These are phyloP conservation scores for Ophiosphaerella korrae DNA, from an alignment of 2,329 filamentous ascomycete genomes.

Conservation along the genomic window DNA sequence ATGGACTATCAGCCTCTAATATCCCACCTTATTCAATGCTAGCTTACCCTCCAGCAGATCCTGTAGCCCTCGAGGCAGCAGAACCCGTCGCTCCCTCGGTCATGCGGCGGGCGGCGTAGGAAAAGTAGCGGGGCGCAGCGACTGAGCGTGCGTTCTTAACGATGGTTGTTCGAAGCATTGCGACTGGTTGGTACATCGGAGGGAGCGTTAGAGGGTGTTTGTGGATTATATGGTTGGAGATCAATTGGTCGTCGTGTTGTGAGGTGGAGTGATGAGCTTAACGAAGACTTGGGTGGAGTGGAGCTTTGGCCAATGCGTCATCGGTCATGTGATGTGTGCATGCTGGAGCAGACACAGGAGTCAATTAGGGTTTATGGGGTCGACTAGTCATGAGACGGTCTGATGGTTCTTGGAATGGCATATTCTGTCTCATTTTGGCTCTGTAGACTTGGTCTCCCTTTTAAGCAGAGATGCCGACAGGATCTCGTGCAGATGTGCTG, in stretches of 20 bases:
- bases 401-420: too few relatives aligned
- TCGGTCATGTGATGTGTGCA: conserved; percentile 12
- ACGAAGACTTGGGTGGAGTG: conserved; percentile 2
- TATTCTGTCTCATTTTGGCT: too few relatives aligned
- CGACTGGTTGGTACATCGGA: conserved; percentile 14
- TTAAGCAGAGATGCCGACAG: background rate
- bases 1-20: conserved; percentile 16
- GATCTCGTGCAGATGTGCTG: background rate
- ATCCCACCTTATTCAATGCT: background rate
- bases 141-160: conserved; percentile 48
- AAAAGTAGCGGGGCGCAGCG: conserved; percentile 49
- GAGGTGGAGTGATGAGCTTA: conserved; percentile 33
- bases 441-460: background rate
- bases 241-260: conserved; percentile 3
- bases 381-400: too few relatives aligned
- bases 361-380: too few relatives aligned
- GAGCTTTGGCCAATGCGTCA: conserved; percentile 30
- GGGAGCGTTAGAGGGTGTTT: conserved; percentile 8
- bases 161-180: conserved; percentile 47
- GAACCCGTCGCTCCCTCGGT: conserved; percentile 54
- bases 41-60: conserved; percentile 44
- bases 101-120: conserved; percentile 50
- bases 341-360: too few relatives aligned
- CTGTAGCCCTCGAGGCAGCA: conserved; percentile 48
- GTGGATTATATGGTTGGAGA: too few relatives aligned